Evolutionary conservation across 352 stramenopile genomes (phyloP).

Genomic region (Pythium volutum): DNA sequence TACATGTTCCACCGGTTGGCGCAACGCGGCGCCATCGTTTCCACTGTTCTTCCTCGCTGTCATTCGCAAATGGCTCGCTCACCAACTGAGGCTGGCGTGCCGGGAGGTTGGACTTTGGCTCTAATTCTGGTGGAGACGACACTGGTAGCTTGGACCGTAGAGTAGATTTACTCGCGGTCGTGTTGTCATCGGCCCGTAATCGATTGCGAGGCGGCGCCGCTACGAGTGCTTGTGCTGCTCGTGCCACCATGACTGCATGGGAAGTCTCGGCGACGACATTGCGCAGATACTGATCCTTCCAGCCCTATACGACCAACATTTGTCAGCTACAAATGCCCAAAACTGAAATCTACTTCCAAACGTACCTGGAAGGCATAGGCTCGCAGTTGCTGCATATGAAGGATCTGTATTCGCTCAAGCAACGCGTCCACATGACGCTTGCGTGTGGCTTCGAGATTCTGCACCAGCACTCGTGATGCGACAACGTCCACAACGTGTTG

Average conservation of each 20-base stretch:
- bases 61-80: background rate
- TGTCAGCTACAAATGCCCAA: background rate
- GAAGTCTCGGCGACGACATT: slow-evolving; percentile 52
- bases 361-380: slow-evolving; percentile 15
- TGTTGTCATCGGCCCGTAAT: background rate
- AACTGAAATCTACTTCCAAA: background rate
- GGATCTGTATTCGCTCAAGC: background rate
- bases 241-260: slow-evolving; percentile 58
- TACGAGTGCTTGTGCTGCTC: slow-evolving; percentile 12
- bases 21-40: slow-evolving; percentile 33
- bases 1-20: background rate
- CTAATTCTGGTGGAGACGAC: background rate
- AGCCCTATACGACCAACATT: slow-evolving; percentile 25
- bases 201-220: background rate
- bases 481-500: background rate
- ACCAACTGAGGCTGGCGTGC: slow-evolving; percentile 1
- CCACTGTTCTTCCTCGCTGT: slow-evolving; percentile 26
- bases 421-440: slow-evolving; percentile 3
- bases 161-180: background rate
- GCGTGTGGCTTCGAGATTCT: background rate
- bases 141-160: background rate
- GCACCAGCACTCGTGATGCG: background rate
- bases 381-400: background rate
- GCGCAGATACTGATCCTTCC: slow-evolving; percentile 53
- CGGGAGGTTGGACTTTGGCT: background rate